phyloP scores from a whole-genome alignment of 1,139 yeast genomes.

The Fermentozyma sake region DNA sequence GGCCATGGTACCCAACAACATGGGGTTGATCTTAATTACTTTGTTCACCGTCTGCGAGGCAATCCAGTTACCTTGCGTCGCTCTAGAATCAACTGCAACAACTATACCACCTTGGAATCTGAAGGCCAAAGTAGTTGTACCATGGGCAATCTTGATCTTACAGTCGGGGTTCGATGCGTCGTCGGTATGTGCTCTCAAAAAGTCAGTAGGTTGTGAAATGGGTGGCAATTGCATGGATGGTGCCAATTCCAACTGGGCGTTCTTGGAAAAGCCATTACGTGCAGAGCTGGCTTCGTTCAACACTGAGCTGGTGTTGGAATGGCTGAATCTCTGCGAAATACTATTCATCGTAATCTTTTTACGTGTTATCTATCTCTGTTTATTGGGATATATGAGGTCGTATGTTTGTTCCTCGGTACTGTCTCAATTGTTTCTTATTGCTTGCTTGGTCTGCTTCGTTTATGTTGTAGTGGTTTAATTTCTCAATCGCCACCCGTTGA shows the following conservation, averaged over 20 bases:
- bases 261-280: slow-evolving; percentile 16
- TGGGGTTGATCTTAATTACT: slow-evolving; percentile 94
- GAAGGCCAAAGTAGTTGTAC: slow-evolving; percentile 96
- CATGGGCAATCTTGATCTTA: slow-evolving; percentile 94
- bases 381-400: too few relatives aligned
- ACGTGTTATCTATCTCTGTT: too few relatives aligned
- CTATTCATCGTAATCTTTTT: too few relatives aligned
- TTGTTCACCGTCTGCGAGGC: slow-evolving; percentile 98
- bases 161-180: slow-evolving; percentile 90
- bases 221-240: slow-evolving; percentile 78
- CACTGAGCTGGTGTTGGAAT: slow-evolving; percentile 25
- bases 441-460: neutral
- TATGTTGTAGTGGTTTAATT: neutral
- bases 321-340: slow-evolving; percentile 37
- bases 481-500: slow-evolving; percentile 7
- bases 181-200: slow-evolving; percentile 95
- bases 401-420: too few relatives aligned
- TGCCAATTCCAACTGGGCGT: slow-evolving; percentile 39
- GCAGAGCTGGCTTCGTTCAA: slow-evolving; percentile 28
- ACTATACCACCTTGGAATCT: slow-evolving; percentile 93
- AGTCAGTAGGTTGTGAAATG: slow-evolving; percentile 87
- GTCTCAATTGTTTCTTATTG: neutral
- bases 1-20: slow-evolving; percentile 95
- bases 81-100: slow-evolving; percentile 96
- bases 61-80: slow-evolving; percentile 98